Evolutionary conservation across 2,329 filamentous ascomycete species (phyloP).

Genomic region (Botrytis sinoallii): DNA sequence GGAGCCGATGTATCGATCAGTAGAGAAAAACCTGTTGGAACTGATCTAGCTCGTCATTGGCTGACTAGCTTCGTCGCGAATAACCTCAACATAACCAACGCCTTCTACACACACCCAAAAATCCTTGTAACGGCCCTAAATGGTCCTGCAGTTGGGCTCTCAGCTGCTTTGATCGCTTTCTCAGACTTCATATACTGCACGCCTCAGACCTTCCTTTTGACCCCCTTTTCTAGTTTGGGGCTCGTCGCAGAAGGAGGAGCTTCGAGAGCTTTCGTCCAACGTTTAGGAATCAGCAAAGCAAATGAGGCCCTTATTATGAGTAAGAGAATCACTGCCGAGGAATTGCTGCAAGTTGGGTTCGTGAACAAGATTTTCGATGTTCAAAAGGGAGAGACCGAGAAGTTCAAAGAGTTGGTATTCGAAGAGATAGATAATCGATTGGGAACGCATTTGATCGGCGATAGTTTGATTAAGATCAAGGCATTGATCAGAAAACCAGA

Average conservation of each 20-base stretch:
- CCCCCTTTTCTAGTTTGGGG: conserved; percentile 85
- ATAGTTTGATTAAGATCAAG: conserved; percentile 82
- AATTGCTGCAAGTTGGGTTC: conserved; percentile 74
- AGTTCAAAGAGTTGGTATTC: conserved; percentile 70
- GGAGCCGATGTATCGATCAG: conserved; percentile 72
- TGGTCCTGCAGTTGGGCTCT: conserved; percentile 84
- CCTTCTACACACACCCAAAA: conserved; percentile 92
- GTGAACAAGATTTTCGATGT: conserved; percentile 76
- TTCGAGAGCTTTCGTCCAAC: conserved; percentile 71
- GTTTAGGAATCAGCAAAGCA: conserved; percentile 76
- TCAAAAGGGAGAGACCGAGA: conserved; percentile 59
- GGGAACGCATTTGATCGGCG: conserved; percentile 74
- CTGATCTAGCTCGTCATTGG: conserved; percentile 50
- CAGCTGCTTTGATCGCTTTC: conserved; percentile 76
- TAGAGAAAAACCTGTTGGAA: conserved; percentile 42
- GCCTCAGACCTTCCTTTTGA: conserved; percentile 79
- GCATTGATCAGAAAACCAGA: conserved; percentile 73
- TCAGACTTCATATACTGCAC: conserved; percentile 91
- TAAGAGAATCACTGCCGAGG: conserved; percentile 68
- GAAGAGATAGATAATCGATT: conserved; percentile 77
- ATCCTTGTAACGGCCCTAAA: conserved; percentile 89
- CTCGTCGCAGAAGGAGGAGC: conserved; percentile 87
- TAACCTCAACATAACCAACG: conserved; percentile 86
- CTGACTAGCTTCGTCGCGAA: conserved; percentile 72
- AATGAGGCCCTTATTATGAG: conserved; percentile 95